phyloP scores from a whole-genome alignment of 2,329 filamentous ascomycete species.

The Aspergillus sp. region DNA sequence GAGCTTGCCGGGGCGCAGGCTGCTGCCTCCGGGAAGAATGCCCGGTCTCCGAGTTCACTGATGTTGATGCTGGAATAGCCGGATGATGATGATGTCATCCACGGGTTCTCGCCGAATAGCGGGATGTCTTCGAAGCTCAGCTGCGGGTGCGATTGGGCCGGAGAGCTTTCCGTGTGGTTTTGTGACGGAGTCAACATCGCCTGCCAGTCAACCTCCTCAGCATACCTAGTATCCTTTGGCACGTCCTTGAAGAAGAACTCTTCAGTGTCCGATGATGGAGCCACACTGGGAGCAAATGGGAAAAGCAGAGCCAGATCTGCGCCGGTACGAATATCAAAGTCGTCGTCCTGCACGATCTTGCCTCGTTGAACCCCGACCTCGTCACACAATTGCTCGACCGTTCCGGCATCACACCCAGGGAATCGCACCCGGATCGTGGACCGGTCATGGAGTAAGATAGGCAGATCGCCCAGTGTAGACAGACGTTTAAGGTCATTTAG shows the following conservation, averaged over 20 bases:
- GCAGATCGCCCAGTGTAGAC: constrained; percentile 75
- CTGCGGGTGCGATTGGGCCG: constrained; percentile 25
- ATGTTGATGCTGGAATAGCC: constrained; percentile 58
- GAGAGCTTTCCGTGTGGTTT: constrained; percentile 19
- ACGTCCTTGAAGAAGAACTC: constrained; percentile 44
- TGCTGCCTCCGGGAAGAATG: constrained; percentile 38
- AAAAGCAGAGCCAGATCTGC: constrained; percentile 76
- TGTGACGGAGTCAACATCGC: constrained; percentile 53
- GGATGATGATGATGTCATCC: constrained; percentile 51
- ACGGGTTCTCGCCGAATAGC: constrained; percentile 51
- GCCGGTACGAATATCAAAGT: constrained; percentile 67
- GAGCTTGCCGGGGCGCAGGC: constrained; percentile 27
- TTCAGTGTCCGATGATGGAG: constrained; percentile 41
- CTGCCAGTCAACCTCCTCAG: constrained; percentile 53
- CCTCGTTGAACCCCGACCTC: constrained; percentile 84
- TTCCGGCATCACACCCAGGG: constrained; percentile 80
- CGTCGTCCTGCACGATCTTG: constrained; percentile 71
- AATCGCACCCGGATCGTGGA: constrained; percentile 78
- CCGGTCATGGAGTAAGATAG: constrained; percentile 67
- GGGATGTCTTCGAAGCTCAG: constrained; percentile 42
- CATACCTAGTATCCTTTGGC: constrained; percentile 27
- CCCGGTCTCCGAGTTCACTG: constrained; percentile 47
- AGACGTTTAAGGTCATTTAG: constrained; percentile 79
- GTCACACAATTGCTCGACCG: constrained; percentile 77
- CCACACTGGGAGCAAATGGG: constrained; percentile 72